Evolutionary conservation across 139 green algal species (phyloP).

Genomic region (Trebouxia sp.): DNA sequence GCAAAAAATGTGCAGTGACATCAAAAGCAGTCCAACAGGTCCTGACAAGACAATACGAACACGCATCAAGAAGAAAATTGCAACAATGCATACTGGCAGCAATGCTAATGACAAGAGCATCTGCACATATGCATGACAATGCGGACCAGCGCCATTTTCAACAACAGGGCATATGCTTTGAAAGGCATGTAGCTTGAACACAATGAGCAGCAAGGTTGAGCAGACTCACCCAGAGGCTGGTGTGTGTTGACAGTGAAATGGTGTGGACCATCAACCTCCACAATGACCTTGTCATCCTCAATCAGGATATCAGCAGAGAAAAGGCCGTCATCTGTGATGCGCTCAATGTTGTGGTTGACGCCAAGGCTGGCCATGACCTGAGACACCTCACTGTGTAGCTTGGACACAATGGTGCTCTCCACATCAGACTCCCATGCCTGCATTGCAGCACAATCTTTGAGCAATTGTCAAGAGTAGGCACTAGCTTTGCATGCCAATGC

Average conservation of each 20-base stretch:
- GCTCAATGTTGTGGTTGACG: constrained; percentile 31
- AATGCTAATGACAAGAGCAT: no score
- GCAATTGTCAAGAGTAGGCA: no score
- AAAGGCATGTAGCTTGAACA: not conserved
- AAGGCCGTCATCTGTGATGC: constrained; percentile 20
- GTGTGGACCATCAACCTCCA: constrained; percentile 42
- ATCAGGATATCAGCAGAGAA: constrained; percentile 25
- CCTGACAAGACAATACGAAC: no score
- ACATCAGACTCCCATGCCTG: constrained; percentile 24
- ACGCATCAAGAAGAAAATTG: no score
- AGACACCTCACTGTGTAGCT: constrained; percentile 43
- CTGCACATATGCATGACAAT: no score
- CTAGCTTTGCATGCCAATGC: not conserved
- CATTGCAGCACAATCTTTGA: not conserved
- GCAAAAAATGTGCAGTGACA: no score
- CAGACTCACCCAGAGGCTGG: constrained; percentile 7
- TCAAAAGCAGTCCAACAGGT: no score
- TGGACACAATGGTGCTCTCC: constrained; percentile 15
- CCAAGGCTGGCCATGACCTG: constrained; percentile 41
- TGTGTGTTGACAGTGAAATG: constrained; percentile 41
- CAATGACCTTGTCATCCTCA: constrained; percentile 30
- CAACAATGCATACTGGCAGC: no score
- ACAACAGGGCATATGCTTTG: no score
- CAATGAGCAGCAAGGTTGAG: not conserved
- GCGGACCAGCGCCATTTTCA: no score